A percentile compares a stretch with the other conserved stretches of the same genome.
These are phyloP conservation scores for Pterocarpus santalinus DNA, from an alignment of 306 rosid species.

Conservation along the genomic window DNA sequence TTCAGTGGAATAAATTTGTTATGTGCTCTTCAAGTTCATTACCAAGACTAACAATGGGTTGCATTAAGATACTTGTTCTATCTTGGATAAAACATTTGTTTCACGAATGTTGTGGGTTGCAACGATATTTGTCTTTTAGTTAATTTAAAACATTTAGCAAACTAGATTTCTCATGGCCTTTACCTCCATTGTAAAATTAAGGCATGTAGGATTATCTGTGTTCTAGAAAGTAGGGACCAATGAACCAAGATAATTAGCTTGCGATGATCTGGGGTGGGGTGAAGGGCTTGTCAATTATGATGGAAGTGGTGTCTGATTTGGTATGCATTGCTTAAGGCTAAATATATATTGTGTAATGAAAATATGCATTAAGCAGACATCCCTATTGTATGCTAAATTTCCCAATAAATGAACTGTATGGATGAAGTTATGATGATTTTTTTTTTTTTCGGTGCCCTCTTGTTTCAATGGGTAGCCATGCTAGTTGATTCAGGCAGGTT, in stretches of 20 bases:
- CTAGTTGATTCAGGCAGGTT: conserved; percentile 10
- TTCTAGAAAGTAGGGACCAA: conserved; percentile 1
- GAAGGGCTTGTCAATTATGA: conserved; percentile 13
- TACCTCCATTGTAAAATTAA: conserved; percentile 9
- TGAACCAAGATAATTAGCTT: conserved; percentile 21
- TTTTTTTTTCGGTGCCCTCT: not conserved
- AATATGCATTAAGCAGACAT: not conserved
- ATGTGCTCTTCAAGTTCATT: not conserved
- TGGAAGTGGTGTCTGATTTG: conserved; percentile 22
- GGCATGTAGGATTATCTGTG: not conserved
- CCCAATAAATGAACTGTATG: not conserved
- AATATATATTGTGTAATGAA: not conserved
- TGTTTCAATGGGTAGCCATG: conserved; percentile 13
- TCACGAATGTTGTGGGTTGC: not conserved
- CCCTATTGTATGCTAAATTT: not conserved
- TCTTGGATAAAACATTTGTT: not conserved
- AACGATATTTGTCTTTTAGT: not conserved
- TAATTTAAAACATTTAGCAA: not conserved
- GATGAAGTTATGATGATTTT: not conserved
- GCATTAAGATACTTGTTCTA: conserved; percentile 5
- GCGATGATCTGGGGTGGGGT: conserved; percentile 9
- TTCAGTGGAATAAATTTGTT: not conserved
- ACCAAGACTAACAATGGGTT: not conserved
- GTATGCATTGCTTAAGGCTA: not conserved
- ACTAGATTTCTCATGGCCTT: not conserved